Evolutionary conservation across 306 rosid species (phyloP), one percentile per base, ranked within the genome.

Genomic region (Abrus pulchellus): DNA sequence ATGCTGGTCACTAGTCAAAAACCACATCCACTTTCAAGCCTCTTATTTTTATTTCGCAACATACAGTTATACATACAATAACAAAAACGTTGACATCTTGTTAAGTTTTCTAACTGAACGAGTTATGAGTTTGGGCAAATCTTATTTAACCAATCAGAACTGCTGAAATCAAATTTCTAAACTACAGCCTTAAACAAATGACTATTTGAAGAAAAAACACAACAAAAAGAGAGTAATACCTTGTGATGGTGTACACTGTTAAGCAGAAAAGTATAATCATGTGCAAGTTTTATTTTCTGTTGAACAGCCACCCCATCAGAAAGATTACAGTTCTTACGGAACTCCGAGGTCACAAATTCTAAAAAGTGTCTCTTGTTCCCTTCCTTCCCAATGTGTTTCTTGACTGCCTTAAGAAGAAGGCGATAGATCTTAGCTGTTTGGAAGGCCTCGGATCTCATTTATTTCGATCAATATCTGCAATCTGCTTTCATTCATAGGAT

Each of bases 181-280:
- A 48, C 59, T 20, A 43, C 49, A 41, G 57, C 64, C 9, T 54
- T 59, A 44, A 48, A 62, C 29, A 59, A 45, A 43, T 29, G 57
- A 55, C 4, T 8, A 29, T 54, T 14, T 13, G n/a, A 34, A 56
- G 27, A 36, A 6, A 78, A 77, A 76, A 63, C 47, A 43, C 59
- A 64, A 41, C 32, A 56, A 82, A 78, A 75, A 60, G 65, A 76
- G 59, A 61, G 60, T 12, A 76, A 48, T 86, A 79, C 99, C 97
- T 93, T 83, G 63, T 93, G 97, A 86, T 90, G 91, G 79, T 95
- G 98, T 56, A 95, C 96, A n/a, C 90, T 81, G 63, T 92, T 93
- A 60, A 93, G 97, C 48, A 91, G 82, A 78, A 54, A 68, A 64
- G 97, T 84, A 80, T 93, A 95, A 76, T 93, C 93, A 2, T 12